phyloP scores from a whole-genome alignment of 352 stramenopile species.

The Globisporangium nunn region DNA sequence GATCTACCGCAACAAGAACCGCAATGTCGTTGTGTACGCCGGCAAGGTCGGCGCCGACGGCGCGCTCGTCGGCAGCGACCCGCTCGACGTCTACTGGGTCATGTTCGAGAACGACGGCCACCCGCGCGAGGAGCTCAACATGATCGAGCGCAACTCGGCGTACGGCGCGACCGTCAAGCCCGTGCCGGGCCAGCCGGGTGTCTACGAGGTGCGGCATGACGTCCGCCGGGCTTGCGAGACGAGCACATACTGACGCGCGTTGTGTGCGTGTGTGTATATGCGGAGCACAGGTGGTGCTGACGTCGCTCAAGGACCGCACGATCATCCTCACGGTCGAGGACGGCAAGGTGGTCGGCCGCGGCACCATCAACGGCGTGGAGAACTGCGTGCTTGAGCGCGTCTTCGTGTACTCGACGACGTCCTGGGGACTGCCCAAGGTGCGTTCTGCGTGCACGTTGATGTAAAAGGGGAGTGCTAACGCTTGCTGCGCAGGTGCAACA shows the following conservation, averaged over 20 bases:
- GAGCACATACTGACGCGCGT: not conserved
- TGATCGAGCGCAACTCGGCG: conserved; percentile 80
- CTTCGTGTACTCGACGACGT: conserved; percentile 81
- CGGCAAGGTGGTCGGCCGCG: conserved; percentile 60
- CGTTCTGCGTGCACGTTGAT: not conserved
- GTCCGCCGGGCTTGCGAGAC: too few species aligned
- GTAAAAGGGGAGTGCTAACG: not conserved
- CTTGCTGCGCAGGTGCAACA: conserved; percentile 46
- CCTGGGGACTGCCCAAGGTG: conserved; percentile 80
- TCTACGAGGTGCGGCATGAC: conserved; percentile 40
- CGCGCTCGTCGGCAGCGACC: conserved; percentile 51
- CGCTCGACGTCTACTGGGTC: conserved; percentile 85
- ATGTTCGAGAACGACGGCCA: conserved; percentile 85
- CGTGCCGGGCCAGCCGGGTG: conserved; percentile 49
- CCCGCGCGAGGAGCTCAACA: conserved; percentile 74
- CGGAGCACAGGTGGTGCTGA: conserved; percentile 33
- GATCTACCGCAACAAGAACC: conserved; percentile 89
- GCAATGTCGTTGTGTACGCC: conserved; percentile 84
- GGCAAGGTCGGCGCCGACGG: conserved; percentile 60
- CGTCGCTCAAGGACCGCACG: conserved; percentile 78
- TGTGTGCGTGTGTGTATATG: not conserved
- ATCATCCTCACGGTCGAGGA: conserved; percentile 72
- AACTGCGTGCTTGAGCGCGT: conserved; percentile 73
- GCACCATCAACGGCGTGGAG: conserved; percentile 67
- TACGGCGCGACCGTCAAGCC: conserved; percentile 77